A percentile compares a stretch with the other conserved stretches of the same genome.
Evolutionary conservation across 306 rosid genomes (phyloP).

Genomic region (Vachellia collinsii): DNA sequence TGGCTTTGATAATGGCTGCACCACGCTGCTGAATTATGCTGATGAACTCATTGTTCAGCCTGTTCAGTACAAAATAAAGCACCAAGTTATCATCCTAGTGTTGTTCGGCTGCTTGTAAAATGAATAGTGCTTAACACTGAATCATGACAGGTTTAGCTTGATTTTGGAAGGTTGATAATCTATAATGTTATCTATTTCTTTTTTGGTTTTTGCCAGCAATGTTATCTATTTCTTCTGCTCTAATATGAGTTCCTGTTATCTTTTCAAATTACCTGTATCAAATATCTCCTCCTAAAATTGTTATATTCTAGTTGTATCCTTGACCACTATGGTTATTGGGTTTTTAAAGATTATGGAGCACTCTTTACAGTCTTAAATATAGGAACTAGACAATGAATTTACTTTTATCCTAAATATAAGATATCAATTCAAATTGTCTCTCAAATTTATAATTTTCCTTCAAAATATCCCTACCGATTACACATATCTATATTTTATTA

Average conservation of each 20-base stretch:
- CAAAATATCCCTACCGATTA: too few species aligned
- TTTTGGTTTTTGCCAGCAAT: too few species aligned
- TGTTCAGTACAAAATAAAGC: constrained; percentile 32
- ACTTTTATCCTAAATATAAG: too few species aligned
- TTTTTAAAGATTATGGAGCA: neutral
- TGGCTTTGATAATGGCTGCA: constrained; percentile 60
- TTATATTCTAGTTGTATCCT: too few species aligned
- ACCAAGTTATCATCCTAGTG: neutral
- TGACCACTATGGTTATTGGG: neutral
- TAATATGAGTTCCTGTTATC: neutral
- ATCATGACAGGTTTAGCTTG: neutral
- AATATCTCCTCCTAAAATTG: neutral
- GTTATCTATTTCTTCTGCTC: neutral
- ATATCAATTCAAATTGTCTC: too few species aligned
- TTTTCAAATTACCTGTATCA: too few species aligned
- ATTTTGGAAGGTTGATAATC: neutral
- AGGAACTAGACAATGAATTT: too few species aligned
- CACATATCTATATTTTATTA: neutral
- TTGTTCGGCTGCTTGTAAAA: neutral
- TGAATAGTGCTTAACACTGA: neutral
- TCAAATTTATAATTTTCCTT: too few species aligned
- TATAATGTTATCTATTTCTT: neutral
- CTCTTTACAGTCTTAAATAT: too few species aligned
- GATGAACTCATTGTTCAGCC: constrained; percentile 80
- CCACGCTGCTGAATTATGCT: constrained; percentile 73